phyloP scores from a whole-genome alignment of 2,329 filamentous ascomycete genomes.

The Aspergillus niger region DNA sequence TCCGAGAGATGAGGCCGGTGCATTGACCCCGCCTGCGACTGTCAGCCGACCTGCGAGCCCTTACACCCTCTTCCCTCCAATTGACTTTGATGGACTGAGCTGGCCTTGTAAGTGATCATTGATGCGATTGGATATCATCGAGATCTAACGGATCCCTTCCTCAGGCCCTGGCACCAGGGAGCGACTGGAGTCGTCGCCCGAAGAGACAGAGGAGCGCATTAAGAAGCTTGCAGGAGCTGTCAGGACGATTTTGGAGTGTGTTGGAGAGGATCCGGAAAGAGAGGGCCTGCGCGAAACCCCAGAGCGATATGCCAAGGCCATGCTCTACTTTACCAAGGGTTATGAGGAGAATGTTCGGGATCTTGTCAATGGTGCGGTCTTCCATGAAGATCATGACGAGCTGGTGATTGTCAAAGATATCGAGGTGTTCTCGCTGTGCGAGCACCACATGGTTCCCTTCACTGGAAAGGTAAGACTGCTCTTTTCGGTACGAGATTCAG shows the following conservation, averaged over 20 bases:
- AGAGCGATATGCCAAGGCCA: conserved; percentile 87
- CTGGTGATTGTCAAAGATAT: conserved; percentile 98
- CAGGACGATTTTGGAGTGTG: conserved; percentile 64
- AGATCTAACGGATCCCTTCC: conserved; percentile 13
- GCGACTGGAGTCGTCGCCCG: conserved; percentile 59
- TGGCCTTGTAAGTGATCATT: conserved; percentile 51
- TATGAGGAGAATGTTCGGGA: conserved; percentile 93
- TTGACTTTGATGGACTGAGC: conserved; percentile 55
- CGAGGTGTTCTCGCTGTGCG: conserved; percentile 89
- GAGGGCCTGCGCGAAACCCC: conserved; percentile 69
- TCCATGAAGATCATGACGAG: conserved; percentile 95
- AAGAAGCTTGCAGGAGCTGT: conserved; percentile 65
- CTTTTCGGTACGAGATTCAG: neutral
- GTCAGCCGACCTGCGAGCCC: conserved; percentile 53
- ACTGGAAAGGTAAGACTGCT: conserved; percentile 73
- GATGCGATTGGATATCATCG: neutral
- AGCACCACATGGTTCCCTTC: conserved; percentile 97
- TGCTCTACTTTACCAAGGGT: conserved; percentile 94
- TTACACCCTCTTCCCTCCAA: conserved; percentile 52
- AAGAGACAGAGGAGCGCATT: conserved; percentile 59
- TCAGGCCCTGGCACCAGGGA: conserved; percentile 51
- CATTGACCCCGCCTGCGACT: conserved; percentile 55
- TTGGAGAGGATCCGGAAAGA: conserved; percentile 66
- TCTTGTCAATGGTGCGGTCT: conserved; percentile 90
- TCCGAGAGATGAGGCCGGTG: conserved; percentile 53